Percentiles rank a stretch among this genome's conserved stretches.
phyloP scores from a whole-genome alignment of 768 basidiomycete genomes.

The Scleroderma bovista region DNA sequence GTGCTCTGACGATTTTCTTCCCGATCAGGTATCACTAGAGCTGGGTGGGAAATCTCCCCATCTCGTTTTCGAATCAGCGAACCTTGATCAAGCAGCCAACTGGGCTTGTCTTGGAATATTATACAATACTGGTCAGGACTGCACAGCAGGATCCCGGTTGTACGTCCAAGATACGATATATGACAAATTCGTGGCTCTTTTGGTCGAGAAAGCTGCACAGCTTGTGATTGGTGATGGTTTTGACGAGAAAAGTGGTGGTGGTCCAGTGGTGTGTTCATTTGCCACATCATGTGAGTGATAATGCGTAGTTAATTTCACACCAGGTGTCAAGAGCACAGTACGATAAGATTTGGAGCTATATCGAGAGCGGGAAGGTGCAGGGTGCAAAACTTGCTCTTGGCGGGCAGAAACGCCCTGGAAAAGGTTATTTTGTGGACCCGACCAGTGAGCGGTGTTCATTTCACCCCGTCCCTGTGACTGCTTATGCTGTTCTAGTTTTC shows the following conservation, averaged over 20 bases:
- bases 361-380: slow-evolving; percentile 77
- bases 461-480: slow-evolving; percentile 2
- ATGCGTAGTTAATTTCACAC: slow-evolving; percentile 3
- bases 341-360: slow-evolving; percentile 83
- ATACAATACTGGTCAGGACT: slow-evolving; percentile 90
- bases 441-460: slow-evolving; percentile 54
- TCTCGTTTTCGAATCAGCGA: slow-evolving; percentile 85
- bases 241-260: slow-evolving; percentile 66
- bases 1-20: slow-evolving; percentile 8
- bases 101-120: slow-evolving; percentile 86
- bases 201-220: slow-evolving; percentile 62
- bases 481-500: slow-evolving; percentile 52
- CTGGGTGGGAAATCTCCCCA: slow-evolving; percentile 92
- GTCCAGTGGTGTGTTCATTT: slow-evolving; percentile 64
- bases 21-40: slow-evolving; percentile 73
- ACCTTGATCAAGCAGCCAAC: slow-evolving; percentile 78
- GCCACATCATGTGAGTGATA: slow-evolving; percentile 4
- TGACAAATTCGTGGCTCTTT: slow-evolving; percentile 69
- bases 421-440: slow-evolving; percentile 87
- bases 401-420: slow-evolving; percentile 68
- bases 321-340: slow-evolving; percentile 82
- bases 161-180: slow-evolving; percentile 87
- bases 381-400: slow-evolving; percentile 78
- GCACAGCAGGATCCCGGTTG: slow-evolving; percentile 86
- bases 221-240: slow-evolving; percentile 78